Conservation (phyloP, 1,284 basidiomycete species). For the Cutaneotrichosporon dermatis region DNA sequence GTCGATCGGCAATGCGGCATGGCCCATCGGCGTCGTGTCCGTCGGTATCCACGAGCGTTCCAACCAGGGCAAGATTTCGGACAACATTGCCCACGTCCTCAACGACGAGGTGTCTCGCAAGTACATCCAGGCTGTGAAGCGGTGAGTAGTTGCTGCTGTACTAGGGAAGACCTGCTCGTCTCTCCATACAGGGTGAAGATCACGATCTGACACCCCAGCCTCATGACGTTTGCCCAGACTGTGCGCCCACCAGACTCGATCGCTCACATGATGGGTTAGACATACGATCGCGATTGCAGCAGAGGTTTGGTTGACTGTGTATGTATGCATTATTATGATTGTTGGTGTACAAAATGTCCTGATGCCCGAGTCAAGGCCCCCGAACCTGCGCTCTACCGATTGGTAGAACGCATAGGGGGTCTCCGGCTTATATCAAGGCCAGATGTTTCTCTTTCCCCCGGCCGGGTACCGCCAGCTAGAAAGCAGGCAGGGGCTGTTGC, state of each 20-base stretch:
- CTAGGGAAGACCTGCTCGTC: too few species aligned
- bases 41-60: conserved; percentile 98
- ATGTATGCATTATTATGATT: conserved; percentile 9
- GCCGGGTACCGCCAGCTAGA: conserved; percentile 33
- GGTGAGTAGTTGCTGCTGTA: conserved; percentile 53
- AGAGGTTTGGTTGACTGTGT: too few species aligned
- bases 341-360: conserved; percentile 24
- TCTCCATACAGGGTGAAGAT: too few species aligned
- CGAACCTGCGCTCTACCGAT: conserved; percentile 29
- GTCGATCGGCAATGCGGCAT: conserved; percentile 96
- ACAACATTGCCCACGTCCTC: conserved; percentile 94
- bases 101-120: conserved; percentile 99
- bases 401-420: conserved; percentile 17
- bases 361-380: conserved; percentile 42
- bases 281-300: too few species aligned
- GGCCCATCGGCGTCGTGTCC: conserved; percentile 99
- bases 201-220: conserved; percentile 50
- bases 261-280: conserved; percentile 81
- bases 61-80: conserved; percentile 92
- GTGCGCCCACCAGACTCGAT: conserved; percentile 87
- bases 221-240: conserved; percentile 90
- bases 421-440: conserved; percentile 48
- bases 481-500: conserved; percentile 30
- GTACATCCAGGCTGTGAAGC: conserved; percentile 96
- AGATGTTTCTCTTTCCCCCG: conserved; percentile 28